A percentile compares a stretch with the other conserved stretches of the same genome.
Conservation (phyloP, 345 rosid genomes). For the Hypericum androsaemum region DNA sequence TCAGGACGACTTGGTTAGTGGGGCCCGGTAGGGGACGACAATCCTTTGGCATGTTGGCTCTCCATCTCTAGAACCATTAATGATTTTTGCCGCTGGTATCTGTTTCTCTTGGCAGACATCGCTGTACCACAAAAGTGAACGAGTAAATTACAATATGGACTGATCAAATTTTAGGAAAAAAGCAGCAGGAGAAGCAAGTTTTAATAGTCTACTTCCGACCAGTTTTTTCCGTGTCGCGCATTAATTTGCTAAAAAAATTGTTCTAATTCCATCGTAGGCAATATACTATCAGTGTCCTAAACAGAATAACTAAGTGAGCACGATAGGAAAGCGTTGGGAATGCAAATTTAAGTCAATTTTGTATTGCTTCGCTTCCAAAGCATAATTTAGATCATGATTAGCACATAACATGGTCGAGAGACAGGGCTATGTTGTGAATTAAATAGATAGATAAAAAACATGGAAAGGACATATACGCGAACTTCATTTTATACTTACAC, state of each 20-base stretch:
- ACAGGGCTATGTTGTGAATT: too few species aligned
- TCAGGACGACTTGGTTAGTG: slow-evolving; percentile 20
- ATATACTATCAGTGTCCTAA: too few species aligned
- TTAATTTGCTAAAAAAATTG: too few species aligned
- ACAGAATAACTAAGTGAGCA: too few species aligned
- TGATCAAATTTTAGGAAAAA: not conserved
- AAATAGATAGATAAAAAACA: too few species aligned
- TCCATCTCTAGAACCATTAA: slow-evolving; percentile 91
- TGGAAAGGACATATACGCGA: not conserved
- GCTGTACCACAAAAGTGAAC: slow-evolving; percentile 30
- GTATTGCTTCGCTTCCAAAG: too few species aligned
- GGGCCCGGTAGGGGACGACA: slow-evolving; percentile 68
- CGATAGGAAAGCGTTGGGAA: too few species aligned
- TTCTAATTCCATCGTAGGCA: too few species aligned
- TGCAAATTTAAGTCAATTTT: too few species aligned
- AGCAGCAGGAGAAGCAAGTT: not conserved
- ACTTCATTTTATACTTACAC: slow-evolving; percentile 42
- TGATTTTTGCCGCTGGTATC: slow-evolving; percentile 88
- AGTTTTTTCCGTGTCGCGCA: too few species aligned
- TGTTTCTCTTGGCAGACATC: slow-evolving; percentile 80
- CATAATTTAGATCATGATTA: too few species aligned
- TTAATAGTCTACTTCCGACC: not conserved
- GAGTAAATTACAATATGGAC: not conserved
- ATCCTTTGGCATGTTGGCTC: slow-evolving; percentile 86
- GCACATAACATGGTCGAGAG: too few species aligned